These are phyloP conservation scores for Talaromyces proteolyticus DNA, from an alignment of 495 filamentous ascomycete genomes.

Conservation along the genomic window DNA sequence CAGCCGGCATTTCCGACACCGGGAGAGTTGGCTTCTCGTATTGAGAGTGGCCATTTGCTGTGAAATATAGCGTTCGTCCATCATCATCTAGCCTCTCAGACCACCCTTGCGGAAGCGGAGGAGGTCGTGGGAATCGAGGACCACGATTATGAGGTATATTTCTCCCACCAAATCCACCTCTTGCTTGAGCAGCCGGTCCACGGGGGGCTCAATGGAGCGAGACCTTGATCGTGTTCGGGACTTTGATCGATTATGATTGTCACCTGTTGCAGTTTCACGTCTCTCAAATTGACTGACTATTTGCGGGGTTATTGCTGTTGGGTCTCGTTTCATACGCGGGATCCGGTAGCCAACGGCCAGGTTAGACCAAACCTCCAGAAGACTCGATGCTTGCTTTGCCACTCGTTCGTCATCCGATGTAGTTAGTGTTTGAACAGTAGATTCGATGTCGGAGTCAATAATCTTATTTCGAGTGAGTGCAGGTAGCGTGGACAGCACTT, in stretches of 20 bases:
- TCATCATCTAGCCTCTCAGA: constrained; percentile 58
- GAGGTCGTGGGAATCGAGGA: constrained; percentile 49
- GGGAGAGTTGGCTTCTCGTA: constrained; percentile 72
- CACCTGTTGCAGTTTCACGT: constrained; percentile 54
- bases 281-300: constrained; percentile 59
- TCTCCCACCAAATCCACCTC: constrained; percentile 58
- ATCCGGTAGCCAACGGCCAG: constrained; percentile 93
- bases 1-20: constrained; percentile 53
- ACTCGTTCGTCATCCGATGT: constrained; percentile 69
- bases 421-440: constrained; percentile 66
- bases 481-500: constrained; percentile 84
- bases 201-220: constrained; percentile 46
- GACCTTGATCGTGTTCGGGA: constrained; percentile 50
- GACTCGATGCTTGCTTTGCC: constrained; percentile 55
- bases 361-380: constrained; percentile 83
- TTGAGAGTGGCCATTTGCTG: constrained; percentile 62
- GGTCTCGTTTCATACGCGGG: constrained; percentile 70
- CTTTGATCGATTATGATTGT: constrained; percentile 50
- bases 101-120: constrained; percentile 72
- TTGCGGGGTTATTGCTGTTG: constrained; percentile 36
- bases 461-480: constrained; percentile 96
- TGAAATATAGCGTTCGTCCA: constrained; percentile 78
- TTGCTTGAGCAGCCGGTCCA: constrained; percentile 45
- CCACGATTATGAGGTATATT: constrained; percentile 52
- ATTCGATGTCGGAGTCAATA: constrained; percentile 90